Percentiles rank a stretch among this genome's conserved stretches.
phyloP scores from a whole-genome alignment of 1,139 yeast species.

The Pichia sp. region DNA sequence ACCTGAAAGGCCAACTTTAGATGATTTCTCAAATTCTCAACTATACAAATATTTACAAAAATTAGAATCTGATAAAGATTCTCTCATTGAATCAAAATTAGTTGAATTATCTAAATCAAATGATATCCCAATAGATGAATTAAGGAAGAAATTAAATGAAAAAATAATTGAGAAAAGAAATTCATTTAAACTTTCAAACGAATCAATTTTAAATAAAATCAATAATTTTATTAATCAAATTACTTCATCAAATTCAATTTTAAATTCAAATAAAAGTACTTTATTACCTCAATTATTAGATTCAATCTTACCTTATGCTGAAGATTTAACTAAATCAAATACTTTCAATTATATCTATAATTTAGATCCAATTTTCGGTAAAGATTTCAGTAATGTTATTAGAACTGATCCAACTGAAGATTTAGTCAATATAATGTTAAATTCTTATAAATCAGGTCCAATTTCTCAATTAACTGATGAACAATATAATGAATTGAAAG shows the following conservation, averaged over 20 bases:
- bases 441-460: slow-evolving; percentile 15
- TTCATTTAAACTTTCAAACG: slow-evolving; percentile 4
- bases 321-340: slow-evolving; percentile 16
- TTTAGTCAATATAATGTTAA: slow-evolving; percentile 11
- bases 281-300: slow-evolving; percentile 16
- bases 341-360: slow-evolving; percentile 16
- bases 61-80: slow-evolving; percentile 18
- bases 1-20: slow-evolving; percentile 16
- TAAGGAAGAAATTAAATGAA: slow-evolving; percentile 18
- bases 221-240: slow-evolving; percentile 15
- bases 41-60: slow-evolving; percentile 16
- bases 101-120: slow-evolving; percentile 18
- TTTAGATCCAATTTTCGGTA: slow-evolving; percentile 20
- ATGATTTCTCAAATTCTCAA: slow-evolving; percentile 20
- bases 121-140: slow-evolving; percentile 17
- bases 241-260: too few species aligned
- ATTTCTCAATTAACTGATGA: slow-evolving; percentile 13
- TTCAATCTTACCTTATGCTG: slow-evolving; percentile 13
- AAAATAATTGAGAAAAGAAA: slow-evolving; percentile 15
- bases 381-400: slow-evolving; percentile 14
- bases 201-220: slow-evolving; percentile 13
- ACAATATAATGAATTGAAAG: slow-evolving; percentile 11
- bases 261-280: slow-evolving; percentile 2
- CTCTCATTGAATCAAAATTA: slow-evolving; percentile 22
- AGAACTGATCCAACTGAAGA: slow-evolving; percentile 13